Evolutionary conservation across 2,329 filamentous ascomycete genomes (phyloP).

Genomic region (Fusarium buxicola): DNA sequence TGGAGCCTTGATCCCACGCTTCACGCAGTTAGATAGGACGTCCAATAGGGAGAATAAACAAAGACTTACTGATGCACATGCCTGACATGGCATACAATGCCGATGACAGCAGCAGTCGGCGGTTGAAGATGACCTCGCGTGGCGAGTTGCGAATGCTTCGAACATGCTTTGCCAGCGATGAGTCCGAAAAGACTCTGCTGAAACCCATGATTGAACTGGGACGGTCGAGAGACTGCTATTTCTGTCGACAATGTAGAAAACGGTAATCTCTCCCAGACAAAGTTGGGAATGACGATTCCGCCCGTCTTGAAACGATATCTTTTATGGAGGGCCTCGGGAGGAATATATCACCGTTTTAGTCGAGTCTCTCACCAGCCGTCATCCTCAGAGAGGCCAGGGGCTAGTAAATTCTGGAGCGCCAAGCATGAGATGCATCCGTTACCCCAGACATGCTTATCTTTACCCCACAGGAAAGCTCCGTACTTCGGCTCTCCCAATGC

Average conservation of each 20-base stretch:
- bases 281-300: background rate
- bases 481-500: background rate
- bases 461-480: constrained; percentile 11
- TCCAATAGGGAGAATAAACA: no score
- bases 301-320: background rate
- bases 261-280: background rate
- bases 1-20: constrained; percentile 36
- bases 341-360: constrained; percentile 6
- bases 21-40: background rate
- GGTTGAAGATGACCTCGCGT: constrained; percentile 29
- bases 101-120: constrained; percentile 12
- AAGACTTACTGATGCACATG: constrained; percentile 32
- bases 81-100: constrained; percentile 30
- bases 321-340: background rate
- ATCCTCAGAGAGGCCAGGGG: background rate
- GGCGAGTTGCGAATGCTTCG: constrained; percentile 24
- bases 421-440: background rate
- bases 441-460: constrained; percentile 3
- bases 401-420: background rate
- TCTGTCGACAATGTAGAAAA: background rate
- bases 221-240: no score
- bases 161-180: constrained; percentile 23
- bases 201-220: constrained; percentile 6
- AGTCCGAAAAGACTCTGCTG: constrained; percentile 13
- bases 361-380: background rate